Percentiles rank a stretch among this genome's conserved stretches.
phyloP scores from a whole-genome alignment of 495 filamentous ascomycete species.

The Umbilicaria muhlenbergii region DNA sequence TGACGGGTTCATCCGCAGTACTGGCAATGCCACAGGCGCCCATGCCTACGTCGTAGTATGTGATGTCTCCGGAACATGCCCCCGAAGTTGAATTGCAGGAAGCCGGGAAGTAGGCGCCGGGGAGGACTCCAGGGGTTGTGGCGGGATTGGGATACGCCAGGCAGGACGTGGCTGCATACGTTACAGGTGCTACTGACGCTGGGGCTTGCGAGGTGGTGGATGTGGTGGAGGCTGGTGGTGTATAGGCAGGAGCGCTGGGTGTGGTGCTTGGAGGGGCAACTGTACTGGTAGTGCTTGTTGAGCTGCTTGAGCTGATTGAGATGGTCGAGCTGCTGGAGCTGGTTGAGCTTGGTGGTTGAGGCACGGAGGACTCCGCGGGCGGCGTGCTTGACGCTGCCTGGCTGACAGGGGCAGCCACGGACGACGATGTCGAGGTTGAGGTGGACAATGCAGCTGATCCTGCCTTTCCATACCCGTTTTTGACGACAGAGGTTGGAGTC shows the following conservation, averaged over 20 bases:
- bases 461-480: background rate
- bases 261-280: background rate
- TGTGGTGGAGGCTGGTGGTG: background rate
- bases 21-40: constrained; percentile 31
- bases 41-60: constrained; percentile 32
- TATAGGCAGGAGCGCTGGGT: background rate
- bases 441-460: background rate
- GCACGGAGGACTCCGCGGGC: background rate
- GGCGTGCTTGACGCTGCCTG: background rate
- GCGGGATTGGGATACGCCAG: background rate
- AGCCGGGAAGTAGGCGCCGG: constrained; percentile 3
- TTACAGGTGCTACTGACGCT: constrained; percentile 3
- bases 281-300: background rate
- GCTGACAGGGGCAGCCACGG: background rate
- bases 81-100: constrained; percentile 7
- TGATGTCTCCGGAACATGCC: constrained; percentile 26
- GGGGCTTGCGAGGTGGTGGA: background rate
- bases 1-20: constrained; percentile 19
- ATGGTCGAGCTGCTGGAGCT: background rate
- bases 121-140: background rate
- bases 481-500: background rate
- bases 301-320: no score
- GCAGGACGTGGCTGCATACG: background rate
- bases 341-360: background rate
- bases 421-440: background rate